Conservation (phyloP, 2,329 filamentous ascomycete species). For the Echinosphaeria canescens region DNA sequence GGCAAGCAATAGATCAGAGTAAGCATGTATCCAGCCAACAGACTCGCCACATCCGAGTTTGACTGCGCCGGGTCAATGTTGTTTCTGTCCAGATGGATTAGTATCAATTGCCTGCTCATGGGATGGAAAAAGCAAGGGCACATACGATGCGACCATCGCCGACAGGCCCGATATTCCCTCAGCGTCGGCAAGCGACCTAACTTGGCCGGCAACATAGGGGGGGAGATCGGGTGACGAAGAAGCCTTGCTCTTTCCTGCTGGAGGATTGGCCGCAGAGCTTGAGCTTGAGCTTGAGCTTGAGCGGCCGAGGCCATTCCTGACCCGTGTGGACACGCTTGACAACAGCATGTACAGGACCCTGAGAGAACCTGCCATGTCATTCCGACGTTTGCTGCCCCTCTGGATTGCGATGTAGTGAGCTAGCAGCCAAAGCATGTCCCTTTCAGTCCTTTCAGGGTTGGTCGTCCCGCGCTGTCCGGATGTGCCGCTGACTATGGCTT, state of each 20-base stretch:
- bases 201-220: constrained; percentile 39
- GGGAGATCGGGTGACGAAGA: constrained; percentile 14
- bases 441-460: constrained; percentile 9
- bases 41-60: constrained; percentile 37
- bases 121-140: constrained; percentile 6
- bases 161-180: constrained; percentile 48
- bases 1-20: constrained; percentile 77
- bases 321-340: constrained; percentile 23
- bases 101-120: constrained; percentile 6
- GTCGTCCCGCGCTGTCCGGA: too few species aligned
- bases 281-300: too few species aligned
- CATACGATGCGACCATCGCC: constrained; percentile 15
- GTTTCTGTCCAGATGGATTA: constrained; percentile 9
- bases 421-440: constrained; percentile 37
- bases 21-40: constrained; percentile 70
- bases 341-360: constrained; percentile 30
- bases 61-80: constrained; percentile 8
- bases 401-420: constrained; percentile 43
- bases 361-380: constrained; percentile 16
- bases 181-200: constrained; percentile 53
- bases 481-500: constrained; percentile 16
- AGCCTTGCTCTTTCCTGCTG: constrained; percentile 7
- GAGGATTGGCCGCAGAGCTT: constrained; percentile 12
- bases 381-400: constrained; percentile 13
- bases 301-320: constrained; percentile 22